Evolutionary conservation across 2,329 filamentous ascomycete genomes (phyloP).

Genomic region (Claviceps sp.): DNA sequence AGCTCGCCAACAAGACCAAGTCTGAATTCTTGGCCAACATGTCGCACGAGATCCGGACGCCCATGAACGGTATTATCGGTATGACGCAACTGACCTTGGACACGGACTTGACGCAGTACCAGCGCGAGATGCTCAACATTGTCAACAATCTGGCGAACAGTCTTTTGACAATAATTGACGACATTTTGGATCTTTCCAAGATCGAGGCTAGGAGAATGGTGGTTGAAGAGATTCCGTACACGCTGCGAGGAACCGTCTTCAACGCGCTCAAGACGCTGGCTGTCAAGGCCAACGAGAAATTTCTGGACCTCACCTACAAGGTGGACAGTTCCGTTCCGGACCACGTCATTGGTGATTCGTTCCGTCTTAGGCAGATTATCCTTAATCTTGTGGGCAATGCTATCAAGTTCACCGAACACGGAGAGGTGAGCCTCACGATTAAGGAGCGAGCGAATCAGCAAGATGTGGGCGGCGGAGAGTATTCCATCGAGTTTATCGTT

Average conservation of each 20-base stretch:
- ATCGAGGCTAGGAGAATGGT: conserved; percentile 97
- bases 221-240: conserved; percentile 95
- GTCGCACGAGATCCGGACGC: conserved; percentile 96
- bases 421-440: conserved; percentile 91
- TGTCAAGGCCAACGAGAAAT: conserved; percentile 95
- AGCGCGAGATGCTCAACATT: conserved; percentile 96
- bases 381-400: conserved; percentile 95
- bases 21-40: conserved; percentile 98
- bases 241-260: conserved; percentile 85
- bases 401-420: conserved; percentile 97
- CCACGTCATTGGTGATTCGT: conserved; percentile 90
- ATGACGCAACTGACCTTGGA: conserved; percentile 96
- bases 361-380: conserved; percentile 91
- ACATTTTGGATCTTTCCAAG: conserved; percentile 61
- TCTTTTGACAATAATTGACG: conserved; percentile 90
- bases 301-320: conserved; percentile 81
- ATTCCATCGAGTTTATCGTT: conserved; percentile 90
- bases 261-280: conserved; percentile 92
- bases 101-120: conserved; percentile 86
- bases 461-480: conserved; percentile 57
- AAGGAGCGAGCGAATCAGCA: conserved; percentile 50
- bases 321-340: conserved; percentile 90
- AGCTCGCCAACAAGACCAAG: conserved; percentile 94
- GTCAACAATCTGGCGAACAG: conserved; percentile 95
- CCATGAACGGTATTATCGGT: conserved; percentile 94